Percentiles rank a stretch among this genome's conserved stretches.
Conservation (phyloP, 2,329 filamentous ascomycete genomes). For the Cucurbitaria berberidis region DNA sequence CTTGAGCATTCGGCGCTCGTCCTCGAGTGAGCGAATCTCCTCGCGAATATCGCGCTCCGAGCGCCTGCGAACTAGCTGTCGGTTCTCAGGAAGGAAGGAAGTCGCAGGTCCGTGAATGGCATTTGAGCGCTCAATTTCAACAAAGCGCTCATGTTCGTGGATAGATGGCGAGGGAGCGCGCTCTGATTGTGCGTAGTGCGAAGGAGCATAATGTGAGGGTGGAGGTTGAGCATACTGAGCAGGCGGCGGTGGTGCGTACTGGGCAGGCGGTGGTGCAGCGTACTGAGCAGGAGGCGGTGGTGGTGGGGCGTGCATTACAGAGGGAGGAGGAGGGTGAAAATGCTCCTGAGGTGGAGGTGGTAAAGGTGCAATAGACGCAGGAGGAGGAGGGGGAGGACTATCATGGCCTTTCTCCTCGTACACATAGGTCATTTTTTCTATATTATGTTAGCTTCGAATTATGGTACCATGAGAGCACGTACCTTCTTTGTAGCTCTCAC, state of each 20-base stretch:
- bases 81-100: slow-evolving; percentile 56
- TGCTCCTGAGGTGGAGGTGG: slow-evolving; percentile 15
- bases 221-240: slow-evolving; percentile 25
- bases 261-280: no score
- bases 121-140: slow-evolving; percentile 55
- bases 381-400: slow-evolving; percentile 21
- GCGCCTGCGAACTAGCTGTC: slow-evolving; percentile 27
- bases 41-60: slow-evolving; percentile 70
- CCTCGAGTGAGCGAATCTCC: slow-evolving; percentile 75
- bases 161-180: slow-evolving; percentile 42
- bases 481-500: slow-evolving; percentile 71
- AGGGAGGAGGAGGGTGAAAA: slow-evolving; percentile 14
- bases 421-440: slow-evolving; percentile 47
- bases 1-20: slow-evolving; percentile 64
- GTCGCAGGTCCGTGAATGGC: slow-evolving; percentile 55
- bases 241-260: slow-evolving; percentile 17
- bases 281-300: slow-evolving; percentile 23
- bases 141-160: slow-evolving; percentile 43
- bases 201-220: slow-evolving; percentile 27
- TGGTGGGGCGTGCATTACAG: slow-evolving; percentile 24
- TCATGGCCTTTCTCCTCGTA: slow-evolving; percentile 38
- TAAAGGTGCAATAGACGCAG: slow-evolving; percentile 11
- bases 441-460: slow-evolving; percentile 4
- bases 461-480: slow-evolving; percentile 16
- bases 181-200: slow-evolving; percentile 43